Percentiles rank a stretch among this genome's conserved stretches.
phyloP scores from a whole-genome alignment of 352 stramenopile genomes.

The Phytopythium aichiense region DNA sequence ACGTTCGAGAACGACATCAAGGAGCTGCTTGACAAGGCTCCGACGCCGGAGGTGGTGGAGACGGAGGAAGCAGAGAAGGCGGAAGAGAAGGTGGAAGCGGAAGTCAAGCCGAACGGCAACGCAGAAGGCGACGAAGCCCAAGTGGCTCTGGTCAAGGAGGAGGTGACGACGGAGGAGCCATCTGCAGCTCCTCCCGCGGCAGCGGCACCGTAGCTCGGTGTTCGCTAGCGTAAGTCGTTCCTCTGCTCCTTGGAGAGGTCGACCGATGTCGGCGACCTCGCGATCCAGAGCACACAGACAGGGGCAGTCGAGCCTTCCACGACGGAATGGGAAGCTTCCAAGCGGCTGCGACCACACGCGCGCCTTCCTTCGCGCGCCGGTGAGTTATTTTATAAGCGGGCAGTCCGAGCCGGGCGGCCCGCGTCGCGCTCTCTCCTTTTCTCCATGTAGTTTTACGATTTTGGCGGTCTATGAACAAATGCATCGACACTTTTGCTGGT shows the following conservation, averaged over 20 bases:
- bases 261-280: neutral
- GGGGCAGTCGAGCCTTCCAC: constrained; percentile 9
- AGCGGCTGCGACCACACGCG: constrained; percentile 8
- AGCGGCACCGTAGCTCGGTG: constrained; percentile 8
- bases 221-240: neutral
- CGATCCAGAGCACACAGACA: neutral
- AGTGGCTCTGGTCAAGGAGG: constrained; percentile 10
- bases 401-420: neutral
- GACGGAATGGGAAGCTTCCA: constrained; percentile 12
- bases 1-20: constrained; percentile 34
- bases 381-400: neutral
- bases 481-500: constrained; percentile 3
- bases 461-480: constrained; percentile 1
- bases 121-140: constrained; percentile 8
- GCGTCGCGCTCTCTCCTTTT: neutral
- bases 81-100: constrained; percentile 1
- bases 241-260: neutral
- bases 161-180: constrained; percentile 9
- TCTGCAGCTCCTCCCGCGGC: constrained; percentile 18
- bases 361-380: neutral
- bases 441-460: constrained; percentile 5
- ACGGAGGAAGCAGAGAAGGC: constrained; percentile 10
- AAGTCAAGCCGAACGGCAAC: constrained; percentile 14
- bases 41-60: constrained; percentile 21
- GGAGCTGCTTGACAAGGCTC: constrained; percentile 24